A percentile compares a stretch with the other conserved stretches of the same genome.
phyloP scores from a whole-genome alignment of 2,329 filamentous ascomycete genomes.

The Aureobasidium sp. region DNA sequence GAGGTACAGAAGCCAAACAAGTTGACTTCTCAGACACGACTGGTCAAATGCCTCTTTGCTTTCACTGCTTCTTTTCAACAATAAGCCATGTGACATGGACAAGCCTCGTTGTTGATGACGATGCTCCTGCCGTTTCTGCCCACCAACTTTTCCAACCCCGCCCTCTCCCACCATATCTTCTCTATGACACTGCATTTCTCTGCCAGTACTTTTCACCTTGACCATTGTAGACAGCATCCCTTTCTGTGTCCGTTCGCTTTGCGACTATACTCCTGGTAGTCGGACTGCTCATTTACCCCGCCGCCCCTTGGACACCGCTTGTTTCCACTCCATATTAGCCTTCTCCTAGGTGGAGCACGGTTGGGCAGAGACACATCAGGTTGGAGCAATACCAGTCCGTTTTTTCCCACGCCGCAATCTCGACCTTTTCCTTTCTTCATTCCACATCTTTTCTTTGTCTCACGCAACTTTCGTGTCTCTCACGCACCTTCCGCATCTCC shows the following conservation, averaged over 20 bases:
- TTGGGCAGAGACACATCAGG: constrained; percentile 12
- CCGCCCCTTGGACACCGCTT: constrained; percentile 13
- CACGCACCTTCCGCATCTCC: constrained; percentile 21
- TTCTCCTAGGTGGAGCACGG: constrained; percentile 8
- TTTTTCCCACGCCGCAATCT: constrained; percentile 1
- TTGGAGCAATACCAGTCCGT: constrained; percentile 14
- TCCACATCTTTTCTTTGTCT: background rate
- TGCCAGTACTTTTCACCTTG: background rate
- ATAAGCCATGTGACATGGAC: constrained; percentile 5
- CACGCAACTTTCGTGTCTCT: background rate
- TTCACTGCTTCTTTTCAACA: background rate
- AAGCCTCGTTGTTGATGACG: constrained; percentile 7
- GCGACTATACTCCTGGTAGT: background rate
- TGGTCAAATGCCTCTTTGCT: background rate
- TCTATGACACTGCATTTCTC: background rate
- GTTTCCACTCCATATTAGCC: constrained; percentile 13
- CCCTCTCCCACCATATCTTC: background rate
- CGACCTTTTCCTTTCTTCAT: background rate
- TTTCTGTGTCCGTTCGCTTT: background rate
- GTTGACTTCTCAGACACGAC: background rate
- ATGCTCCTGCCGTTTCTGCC: background rate
- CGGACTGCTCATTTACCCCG: constrained; percentile 13
- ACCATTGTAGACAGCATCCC: background rate
- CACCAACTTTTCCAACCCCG: constrained; percentile 14
- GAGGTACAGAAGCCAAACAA: too few relatives aligned